Evolutionary conservation across 129 eudicot genomes (phyloP).

Genomic region (Chrysanthemum makinoi): DNA sequence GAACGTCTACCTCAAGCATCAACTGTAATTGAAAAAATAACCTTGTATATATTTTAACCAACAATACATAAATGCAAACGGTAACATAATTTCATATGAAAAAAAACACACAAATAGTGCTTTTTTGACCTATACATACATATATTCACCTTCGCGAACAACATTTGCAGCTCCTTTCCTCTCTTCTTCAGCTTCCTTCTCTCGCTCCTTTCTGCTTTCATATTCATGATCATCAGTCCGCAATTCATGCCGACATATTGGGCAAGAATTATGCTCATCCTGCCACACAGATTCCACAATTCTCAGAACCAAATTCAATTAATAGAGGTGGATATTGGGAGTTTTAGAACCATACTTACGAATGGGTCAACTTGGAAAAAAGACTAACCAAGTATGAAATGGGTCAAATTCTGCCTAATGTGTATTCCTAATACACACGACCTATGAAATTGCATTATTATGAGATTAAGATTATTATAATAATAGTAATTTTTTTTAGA

Average conservation of each 20-base stretch:
- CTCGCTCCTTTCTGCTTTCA: conserved; percentile 92
- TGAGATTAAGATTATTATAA: too few relatives aligned
- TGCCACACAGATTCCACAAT: too few relatives aligned
- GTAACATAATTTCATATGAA: conserved; percentile 11
- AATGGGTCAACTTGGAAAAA: too few relatives aligned
- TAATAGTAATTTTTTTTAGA: too few relatives aligned
- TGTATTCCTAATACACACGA: too few relatives aligned
- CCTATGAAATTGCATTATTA: too few relatives aligned
- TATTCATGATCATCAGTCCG: conserved; percentile 89
- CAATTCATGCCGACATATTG: conserved; percentile 90
- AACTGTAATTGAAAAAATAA: not conserved
- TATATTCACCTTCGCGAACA: conserved; percentile 89
- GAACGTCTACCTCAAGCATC: not conserved
- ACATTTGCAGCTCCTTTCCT: conserved; percentile 97
- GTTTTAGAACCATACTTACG: too few relatives aligned
- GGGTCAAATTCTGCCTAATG: too few relatives aligned
- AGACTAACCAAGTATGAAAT: too few relatives aligned
- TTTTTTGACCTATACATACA: conserved; percentile 61
- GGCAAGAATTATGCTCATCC: conserved; percentile 98
- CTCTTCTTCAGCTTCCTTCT: conserved; percentile 96
- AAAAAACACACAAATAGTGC: not conserved
- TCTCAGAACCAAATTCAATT: too few relatives aligned
- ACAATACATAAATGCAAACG: not conserved
- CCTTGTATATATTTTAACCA: conserved; percentile 1
- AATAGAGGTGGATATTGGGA: too few relatives aligned